These are phyloP conservation scores for Calophaca sinica DNA, from an alignment of 306 rosid genomes.

Conservation along the genomic window DNA sequence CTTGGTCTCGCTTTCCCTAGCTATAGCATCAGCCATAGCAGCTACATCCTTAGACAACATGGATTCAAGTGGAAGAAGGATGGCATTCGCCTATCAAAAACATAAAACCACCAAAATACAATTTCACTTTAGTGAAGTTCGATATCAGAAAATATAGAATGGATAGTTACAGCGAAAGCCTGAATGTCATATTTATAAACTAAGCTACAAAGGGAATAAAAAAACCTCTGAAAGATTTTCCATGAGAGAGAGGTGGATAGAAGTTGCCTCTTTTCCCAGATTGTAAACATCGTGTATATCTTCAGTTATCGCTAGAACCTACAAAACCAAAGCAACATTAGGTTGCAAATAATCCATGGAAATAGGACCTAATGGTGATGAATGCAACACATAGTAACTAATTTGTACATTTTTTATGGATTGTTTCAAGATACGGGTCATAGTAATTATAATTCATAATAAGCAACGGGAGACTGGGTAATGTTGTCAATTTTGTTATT, in stretches of 20 bases:
- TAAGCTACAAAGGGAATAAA: conserved; percentile 31
- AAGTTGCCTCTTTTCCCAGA: conserved; percentile 93
- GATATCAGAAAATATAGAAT: conserved; percentile 30
- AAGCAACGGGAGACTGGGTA: conserved; percentile 12
- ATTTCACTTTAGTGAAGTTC: conserved; percentile 39
- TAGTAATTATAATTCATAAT: conserved; percentile 19
- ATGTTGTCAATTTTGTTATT: conserved; percentile 13
- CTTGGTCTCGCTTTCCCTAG: conserved; percentile 77
- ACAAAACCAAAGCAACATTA: conserved; percentile 38
- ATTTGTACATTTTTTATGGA: not conserved
- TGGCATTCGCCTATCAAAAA: conserved; percentile 73
- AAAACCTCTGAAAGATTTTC: conserved; percentile 86
- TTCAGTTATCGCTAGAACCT: conserved; percentile 95
- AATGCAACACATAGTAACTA: conserved; percentile 32
- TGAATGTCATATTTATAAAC: conserved; percentile 8
- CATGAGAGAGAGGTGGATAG: conserved; percentile 77
- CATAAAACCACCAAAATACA: conserved; percentile 48
- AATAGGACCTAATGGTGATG: conserved; percentile 30
- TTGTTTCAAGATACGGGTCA: conserved; percentile 17
- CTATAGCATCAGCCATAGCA: conserved; percentile 86
- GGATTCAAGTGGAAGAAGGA: conserved; percentile 91
- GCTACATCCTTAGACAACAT: conserved; percentile 89
- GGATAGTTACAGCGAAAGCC: conserved; percentile 10
- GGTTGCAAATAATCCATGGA: conserved; percentile 20
- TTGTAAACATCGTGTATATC: conserved; percentile 89